Percentiles rank a stretch among this genome's conserved stretches.
Conservation (phyloP, 306 rosid genomes). For the Morella rubra region DNA sequence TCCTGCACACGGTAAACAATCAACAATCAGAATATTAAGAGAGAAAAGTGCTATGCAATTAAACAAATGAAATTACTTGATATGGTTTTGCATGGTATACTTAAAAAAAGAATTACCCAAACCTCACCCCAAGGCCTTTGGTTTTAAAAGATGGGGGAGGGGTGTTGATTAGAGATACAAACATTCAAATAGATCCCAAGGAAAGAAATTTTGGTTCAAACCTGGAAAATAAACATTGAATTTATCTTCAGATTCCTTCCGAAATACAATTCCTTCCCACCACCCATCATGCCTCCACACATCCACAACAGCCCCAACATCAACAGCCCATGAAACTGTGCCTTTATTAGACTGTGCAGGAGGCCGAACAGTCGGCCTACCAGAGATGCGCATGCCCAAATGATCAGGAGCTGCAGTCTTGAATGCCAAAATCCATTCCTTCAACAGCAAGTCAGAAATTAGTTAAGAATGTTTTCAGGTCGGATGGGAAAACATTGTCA, state of each 20-base stretch:
- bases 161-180: background rate
- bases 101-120: no score
- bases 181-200: no score
- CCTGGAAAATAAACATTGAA: constrained; percentile 76
- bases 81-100: no score
- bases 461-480: background rate
- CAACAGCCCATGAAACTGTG: constrained; percentile 35
- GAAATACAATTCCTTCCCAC: constrained; percentile 92
- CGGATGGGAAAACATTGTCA: background rate
- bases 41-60: background rate
- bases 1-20: constrained; percentile 39
- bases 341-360: constrained; percentile 26
- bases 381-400: constrained; percentile 46
- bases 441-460: constrained; percentile 1
- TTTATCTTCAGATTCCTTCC: constrained; percentile 47
- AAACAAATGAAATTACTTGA: background rate
- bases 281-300: constrained; percentile 92
- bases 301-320: constrained; percentile 67
- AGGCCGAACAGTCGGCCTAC: constrained; percentile 67
- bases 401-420: constrained; percentile 54
- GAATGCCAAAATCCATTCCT: constrained; percentile 89
- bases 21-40: background rate
- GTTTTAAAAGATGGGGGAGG: no score
- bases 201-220: constrained; percentile 8
- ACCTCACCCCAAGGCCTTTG: no score